A percentile compares a stretch with the other conserved stretches of the same genome.
Evolutionary conservation across 1,284 basidiomycete genomes (phyloP).

Genomic region (Trichosporon coremiiforme): DNA sequence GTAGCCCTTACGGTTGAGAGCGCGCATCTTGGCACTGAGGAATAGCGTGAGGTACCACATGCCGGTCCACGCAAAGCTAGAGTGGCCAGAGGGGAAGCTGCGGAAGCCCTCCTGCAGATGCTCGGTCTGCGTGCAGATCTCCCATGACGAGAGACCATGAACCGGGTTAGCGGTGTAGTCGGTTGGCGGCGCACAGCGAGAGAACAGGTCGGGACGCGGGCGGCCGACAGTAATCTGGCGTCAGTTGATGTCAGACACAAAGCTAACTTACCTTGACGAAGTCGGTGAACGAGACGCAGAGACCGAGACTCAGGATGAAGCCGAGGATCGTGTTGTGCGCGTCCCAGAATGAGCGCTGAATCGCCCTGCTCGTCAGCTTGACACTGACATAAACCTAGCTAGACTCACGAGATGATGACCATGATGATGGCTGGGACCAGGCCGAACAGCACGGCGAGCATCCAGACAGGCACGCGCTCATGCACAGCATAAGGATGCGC

Average conservation of each 20-base stretch:
- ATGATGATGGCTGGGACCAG: slow-evolving; percentile 72
- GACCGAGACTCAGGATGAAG: slow-evolving; percentile 42
- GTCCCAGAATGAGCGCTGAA: slow-evolving; percentile 82
- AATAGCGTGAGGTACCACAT: slow-evolving; percentile 60
- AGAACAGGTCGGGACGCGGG: slow-evolving; percentile 81
- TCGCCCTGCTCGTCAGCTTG: slow-evolving; percentile 50
- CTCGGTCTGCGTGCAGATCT: slow-evolving; percentile 76
- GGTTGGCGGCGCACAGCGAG: slow-evolving; percentile 75
- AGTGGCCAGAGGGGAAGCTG: slow-evolving; percentile 90
- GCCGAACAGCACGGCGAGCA: slow-evolving; percentile 69
- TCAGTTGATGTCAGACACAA: slow-evolving; percentile 4
- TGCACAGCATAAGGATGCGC: slow-evolving; percentile 71
- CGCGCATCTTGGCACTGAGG: slow-evolving; percentile 66
- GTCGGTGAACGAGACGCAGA: slow-evolving; percentile 70
- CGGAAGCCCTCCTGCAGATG: slow-evolving; percentile 82
- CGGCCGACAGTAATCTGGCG: slow-evolving; percentile 69
- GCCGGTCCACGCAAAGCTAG: slow-evolving; percentile 61
- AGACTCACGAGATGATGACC: slow-evolving; percentile 63
- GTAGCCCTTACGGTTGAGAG: slow-evolving; percentile 79
- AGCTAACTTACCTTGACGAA: slow-evolving; percentile 64
- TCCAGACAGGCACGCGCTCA: slow-evolving; percentile 78
- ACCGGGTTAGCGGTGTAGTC: slow-evolving; percentile 66
- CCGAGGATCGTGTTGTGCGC: slow-evolving; percentile 79
- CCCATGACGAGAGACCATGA: slow-evolving; percentile 72
- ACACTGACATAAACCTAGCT: background rate